These are phyloP conservation scores for Phaeosphaeriaceae sp. DNA, from an alignment of 2,329 filamentous ascomycete species.

Conservation along the genomic window DNA sequence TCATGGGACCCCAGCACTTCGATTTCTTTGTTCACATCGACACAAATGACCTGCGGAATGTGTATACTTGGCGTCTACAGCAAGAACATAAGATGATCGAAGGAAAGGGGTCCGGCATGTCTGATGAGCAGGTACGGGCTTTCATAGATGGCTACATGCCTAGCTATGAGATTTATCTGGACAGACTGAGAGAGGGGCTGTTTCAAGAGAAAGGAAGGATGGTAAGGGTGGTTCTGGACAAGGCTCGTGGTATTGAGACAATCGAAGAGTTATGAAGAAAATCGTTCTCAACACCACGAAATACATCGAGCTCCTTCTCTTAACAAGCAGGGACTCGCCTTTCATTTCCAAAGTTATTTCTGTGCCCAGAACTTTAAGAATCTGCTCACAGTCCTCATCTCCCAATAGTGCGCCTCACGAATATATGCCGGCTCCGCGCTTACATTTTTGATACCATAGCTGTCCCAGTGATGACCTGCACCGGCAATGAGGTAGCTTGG, in stretches of 20 bases:
- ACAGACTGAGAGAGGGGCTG: constrained; percentile 57
- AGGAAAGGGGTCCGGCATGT: constrained; percentile 78
- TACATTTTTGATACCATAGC: constrained; percentile 50
- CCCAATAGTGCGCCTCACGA: constrained; percentile 58
- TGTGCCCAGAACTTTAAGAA: constrained; percentile 29
- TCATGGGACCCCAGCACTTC: constrained; percentile 53
- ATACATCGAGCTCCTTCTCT: too few species aligned
- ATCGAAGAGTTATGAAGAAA: constrained; percentile 37
- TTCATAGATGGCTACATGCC: constrained; percentile 73
- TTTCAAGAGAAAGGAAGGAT: constrained; percentile 57
- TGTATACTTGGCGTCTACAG: constrained; percentile 84
- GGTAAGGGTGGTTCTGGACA: constrained; percentile 58
- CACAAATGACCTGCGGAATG: constrained; percentile 74
- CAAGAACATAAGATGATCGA: constrained; percentile 76
- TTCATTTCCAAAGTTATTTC: neutral
- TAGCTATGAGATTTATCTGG: constrained; percentile 64
- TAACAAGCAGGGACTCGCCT: neutral
- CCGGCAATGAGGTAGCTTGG: constrained; percentile 60
- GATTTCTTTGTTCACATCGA: constrained; percentile 73
- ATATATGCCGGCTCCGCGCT: constrained; percentile 60
- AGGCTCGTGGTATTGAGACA: constrained; percentile 53
- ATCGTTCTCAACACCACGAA: neutral
- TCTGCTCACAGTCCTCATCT: constrained; percentile 55
- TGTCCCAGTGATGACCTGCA: constrained; percentile 62
- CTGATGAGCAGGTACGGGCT: constrained; percentile 74